Percentiles rank a stretch among this genome's conserved stretches.
Conservation (phyloP, 331 rosid species). For the Malus hybrid region DNA sequence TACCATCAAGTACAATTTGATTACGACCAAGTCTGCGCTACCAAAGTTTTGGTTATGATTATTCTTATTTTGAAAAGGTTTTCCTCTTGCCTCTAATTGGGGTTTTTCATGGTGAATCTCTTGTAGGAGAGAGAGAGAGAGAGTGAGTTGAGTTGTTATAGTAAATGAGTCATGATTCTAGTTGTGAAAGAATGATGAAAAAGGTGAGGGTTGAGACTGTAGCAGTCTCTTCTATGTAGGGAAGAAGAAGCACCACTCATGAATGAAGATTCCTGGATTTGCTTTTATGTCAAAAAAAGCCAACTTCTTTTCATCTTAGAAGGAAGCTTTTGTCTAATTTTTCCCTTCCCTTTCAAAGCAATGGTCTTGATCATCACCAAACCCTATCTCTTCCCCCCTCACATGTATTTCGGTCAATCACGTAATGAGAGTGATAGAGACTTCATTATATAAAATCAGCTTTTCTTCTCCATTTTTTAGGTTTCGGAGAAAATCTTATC, state of each 20-base stretch:
- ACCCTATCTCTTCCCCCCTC: conserved; percentile 28
- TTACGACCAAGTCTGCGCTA: too few relatives aligned
- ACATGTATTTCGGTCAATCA: too few relatives aligned
- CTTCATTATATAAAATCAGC: too few relatives aligned
- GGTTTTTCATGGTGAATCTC: not conserved
- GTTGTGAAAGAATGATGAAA: conserved; percentile 66
- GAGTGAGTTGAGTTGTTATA: conserved; percentile 22
- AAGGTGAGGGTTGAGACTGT: conserved; percentile 40
- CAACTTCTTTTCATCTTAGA: conserved; percentile 55
- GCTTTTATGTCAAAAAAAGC: conserved; percentile 53
- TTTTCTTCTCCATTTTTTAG: too few relatives aligned
- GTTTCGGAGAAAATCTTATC: too few relatives aligned
- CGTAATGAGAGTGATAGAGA: too few relatives aligned
- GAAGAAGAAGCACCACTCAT: conserved; percentile 20
- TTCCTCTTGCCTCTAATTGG: not conserved
- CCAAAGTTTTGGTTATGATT: not conserved
- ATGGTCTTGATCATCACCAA: conserved; percentile 59
- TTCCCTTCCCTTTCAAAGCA: conserved; percentile 68
- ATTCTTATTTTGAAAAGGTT: conserved; percentile 15
- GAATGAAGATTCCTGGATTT: conserved; percentile 59
- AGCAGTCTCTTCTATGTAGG: conserved; percentile 9
- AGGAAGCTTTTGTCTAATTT: conserved; percentile 79
- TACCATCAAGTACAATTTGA: too few relatives aligned
- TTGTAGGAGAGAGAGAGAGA: not conserved
- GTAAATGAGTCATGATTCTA: conserved; percentile 65